Conservation (phyloP, 2,329 filamentous ascomycete genomes). For the Fusarium chlamydosporum region DNA sequence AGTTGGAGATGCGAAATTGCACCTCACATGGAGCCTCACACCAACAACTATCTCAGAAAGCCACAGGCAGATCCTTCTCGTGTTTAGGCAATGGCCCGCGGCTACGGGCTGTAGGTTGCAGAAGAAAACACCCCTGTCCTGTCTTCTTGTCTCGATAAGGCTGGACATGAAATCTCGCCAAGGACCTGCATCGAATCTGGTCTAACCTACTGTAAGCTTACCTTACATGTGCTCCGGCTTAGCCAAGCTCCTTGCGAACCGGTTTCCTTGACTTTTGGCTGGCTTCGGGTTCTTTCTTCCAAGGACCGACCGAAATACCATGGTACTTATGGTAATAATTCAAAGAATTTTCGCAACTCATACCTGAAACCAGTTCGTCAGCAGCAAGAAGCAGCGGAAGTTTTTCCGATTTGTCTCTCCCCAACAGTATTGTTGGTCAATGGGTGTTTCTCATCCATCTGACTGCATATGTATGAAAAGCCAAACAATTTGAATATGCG, state of each 20-base stretch:
- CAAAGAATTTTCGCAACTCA: conserved; percentile 26
- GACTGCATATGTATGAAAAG: conserved; percentile 8
- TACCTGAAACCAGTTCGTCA: conserved; percentile 48
- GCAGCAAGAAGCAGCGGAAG: conserved; percentile 24
- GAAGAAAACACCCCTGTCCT: conserved; percentile 20
- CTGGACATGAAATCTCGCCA: conserved; percentile 35
- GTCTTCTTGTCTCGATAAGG: conserved; percentile 36
- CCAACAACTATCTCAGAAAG: conserved; percentile 16
- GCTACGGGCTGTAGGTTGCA: conserved; percentile 19
- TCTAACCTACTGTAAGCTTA: conserved; percentile 26
- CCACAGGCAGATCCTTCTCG: conserved; percentile 46
- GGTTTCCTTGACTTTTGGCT: conserved; percentile 31
- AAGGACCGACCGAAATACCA: conserved; percentile 25
- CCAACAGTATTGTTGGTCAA: conserved; percentile 28
- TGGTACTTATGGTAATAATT: neutral
- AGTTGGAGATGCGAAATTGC: conserved; percentile 45
- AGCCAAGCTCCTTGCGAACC: conserved; percentile 31
- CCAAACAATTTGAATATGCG: conserved; percentile 33
- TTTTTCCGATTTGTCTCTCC: conserved; percentile 21
- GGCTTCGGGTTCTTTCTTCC: conserved; percentile 16
- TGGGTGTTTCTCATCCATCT: conserved; percentile 37
- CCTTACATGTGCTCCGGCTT: neutral
- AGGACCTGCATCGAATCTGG: conserved; percentile 32
- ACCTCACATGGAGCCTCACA: conserved; percentile 32
- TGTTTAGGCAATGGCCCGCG: conserved; percentile 43